phyloP scores from a whole-genome alignment of 331 rosid species.

The Malus hybrid region DNA sequence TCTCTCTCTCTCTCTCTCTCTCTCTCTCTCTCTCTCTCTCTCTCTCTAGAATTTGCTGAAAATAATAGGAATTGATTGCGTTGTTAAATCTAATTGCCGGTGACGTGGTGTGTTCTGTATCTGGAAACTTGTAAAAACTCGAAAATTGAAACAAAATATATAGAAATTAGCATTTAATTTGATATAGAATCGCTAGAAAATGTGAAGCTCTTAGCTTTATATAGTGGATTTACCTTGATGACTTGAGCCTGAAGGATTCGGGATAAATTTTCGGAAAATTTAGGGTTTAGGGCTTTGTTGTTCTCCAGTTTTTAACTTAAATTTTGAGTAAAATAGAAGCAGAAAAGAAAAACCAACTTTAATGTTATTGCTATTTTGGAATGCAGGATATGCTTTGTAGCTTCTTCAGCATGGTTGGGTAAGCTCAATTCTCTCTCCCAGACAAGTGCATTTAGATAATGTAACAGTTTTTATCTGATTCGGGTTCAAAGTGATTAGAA shows the following conservation, averaged over 20 bases:
- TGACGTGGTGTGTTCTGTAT: not conserved
- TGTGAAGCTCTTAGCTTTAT: not conserved
- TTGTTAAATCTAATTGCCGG: slow-evolving; percentile 8
- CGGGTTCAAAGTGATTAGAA: slow-evolving; percentile 8
- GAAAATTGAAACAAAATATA: not conserved
- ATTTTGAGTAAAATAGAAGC: not conserved
- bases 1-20: not conserved
- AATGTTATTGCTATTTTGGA: slow-evolving; percentile 3
- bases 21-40: not conserved
- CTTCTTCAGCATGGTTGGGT: slow-evolving; percentile 96
- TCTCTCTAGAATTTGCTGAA: not conserved
- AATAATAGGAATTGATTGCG: not conserved
- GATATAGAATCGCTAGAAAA: not conserved
- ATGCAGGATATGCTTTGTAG: slow-evolving; percentile 98
- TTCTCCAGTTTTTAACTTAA: not conserved
- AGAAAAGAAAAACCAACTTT: not conserved
- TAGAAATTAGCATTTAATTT: not conserved
- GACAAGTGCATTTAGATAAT: not conserved
- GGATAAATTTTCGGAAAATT: not conserved
- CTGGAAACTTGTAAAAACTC: not conserved
- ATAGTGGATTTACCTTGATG: not conserved
- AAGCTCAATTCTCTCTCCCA: slow-evolving; percentile 12
- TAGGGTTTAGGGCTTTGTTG: not conserved
- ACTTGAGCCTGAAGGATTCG: not conserved
- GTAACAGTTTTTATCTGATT: slow-evolving; percentile 3